Base-by-base conservation (phyloP, 768 basidiomycete species). In the Strobilomyces dryophilus region DNA sequence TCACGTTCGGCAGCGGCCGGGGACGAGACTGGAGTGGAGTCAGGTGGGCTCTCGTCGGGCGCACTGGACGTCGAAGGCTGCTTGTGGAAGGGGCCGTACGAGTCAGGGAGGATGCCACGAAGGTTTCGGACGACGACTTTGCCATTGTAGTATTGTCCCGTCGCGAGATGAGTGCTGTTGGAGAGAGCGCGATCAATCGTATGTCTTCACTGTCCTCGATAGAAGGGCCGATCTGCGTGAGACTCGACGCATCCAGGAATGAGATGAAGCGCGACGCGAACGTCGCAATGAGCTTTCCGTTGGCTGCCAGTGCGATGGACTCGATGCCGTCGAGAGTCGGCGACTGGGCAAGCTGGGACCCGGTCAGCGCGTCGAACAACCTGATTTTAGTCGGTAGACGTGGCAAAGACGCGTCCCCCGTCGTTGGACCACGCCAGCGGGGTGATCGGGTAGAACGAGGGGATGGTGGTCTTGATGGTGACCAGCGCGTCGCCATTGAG, bases 381-480 rank as follows among this genome's bases (percentile, higher is more conserved):
- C 11, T 41, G 31, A 53, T 21, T 20, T 29, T 53, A 15, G 26
- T 35, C 31, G 7, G 18, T 34, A 10, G 35, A 44, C 14, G 26
- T 37, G 8, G 31, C 42, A 10, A 40, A 47, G 8, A 45, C 17
- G 1, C 21, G 24, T 24, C 29, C 5, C 14, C 52, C 21, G n/a
- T 45, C 9, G 10, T 32, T 36, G 4, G 55, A 54, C 55, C 55
- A 56, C 7, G 31, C 51, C 1, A 47, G 27, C 3, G 46, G 52
- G 8, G 36, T 53, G 24, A 34, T 54, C 15, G 43, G 20, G 31
- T 35, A 49, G 31, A 34, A 41, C 17, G 32, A 12, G 12, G 39
- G 20, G 14, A 34, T 37, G 17, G 14, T 18, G 3, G 42, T n/a
- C 5, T 51, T 4, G 18, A 54, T 24, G 2, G 39, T 4, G 37